Base-by-base conservation (phyloP, 2,329 filamentous ascomycete genomes). In the Rhynchosporium graminicola region DNA sequence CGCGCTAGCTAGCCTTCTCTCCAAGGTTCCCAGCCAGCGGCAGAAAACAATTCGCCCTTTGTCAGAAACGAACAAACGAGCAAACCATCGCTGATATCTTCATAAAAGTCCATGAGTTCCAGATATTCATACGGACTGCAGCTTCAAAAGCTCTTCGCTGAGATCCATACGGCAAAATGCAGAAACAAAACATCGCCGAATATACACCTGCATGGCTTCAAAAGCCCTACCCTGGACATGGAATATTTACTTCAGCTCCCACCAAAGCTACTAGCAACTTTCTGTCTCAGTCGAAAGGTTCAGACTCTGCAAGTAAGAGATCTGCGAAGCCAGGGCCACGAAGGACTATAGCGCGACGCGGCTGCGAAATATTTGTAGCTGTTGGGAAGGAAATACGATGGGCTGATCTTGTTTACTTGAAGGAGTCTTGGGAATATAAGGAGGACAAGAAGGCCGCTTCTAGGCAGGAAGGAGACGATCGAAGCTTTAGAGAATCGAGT, bases 351-450 rank as follows among this genome's bases (percentile, higher is more conserved):
- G 93, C 92, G 9, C 86, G 85, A 56, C 83, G 94, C 63, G 92
- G 90, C 15, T 92, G 90, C 0, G 93, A 99, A 72, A 80, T 98
- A 9, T 98, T 98, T 74, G 87, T 92, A 12, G 93, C 92, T 26
- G 87, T 90, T 46, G 93, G 93, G 55, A 93, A 89, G 70, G 91
- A 98, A 76, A 89, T 99, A 65, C 84, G 93, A 75, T 99, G 95
- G 92, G 88, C 90, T 9, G 91, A 97, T 76, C 78, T 99, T 60
- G 85, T 87, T 57, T 85, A 88, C 63, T 76, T 98, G 72, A 96
- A 96, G 78, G 90, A 87, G 65, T 73, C 74, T 58, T 82, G 78
- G 77, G 77, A 80, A 60, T 73, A 79, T 33, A 77, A 77, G 59
- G 59, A 71, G 55, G 65, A 63, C 43, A 62, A 62, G 60, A 69